A percentile compares a stretch with the other conserved stretches of the same genome.
Conservation (phyloP, 1,284 basidiomycete genomes). For the Malassezia yamatoensis region DNA sequence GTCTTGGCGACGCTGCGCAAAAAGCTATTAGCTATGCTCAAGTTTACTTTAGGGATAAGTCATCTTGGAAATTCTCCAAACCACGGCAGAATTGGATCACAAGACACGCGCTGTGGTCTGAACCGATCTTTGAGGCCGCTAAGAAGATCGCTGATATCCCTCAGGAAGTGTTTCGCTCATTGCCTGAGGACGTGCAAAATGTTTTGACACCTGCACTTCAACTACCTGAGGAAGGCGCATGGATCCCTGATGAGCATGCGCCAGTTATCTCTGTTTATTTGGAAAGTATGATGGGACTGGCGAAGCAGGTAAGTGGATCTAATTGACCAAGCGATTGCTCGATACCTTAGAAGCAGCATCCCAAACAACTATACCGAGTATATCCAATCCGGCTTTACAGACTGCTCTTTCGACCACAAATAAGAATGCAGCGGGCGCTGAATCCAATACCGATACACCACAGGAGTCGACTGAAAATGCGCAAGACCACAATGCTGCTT, state of each 20-base stretch:
- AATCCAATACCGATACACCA: not conserved
- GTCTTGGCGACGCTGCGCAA: slow-evolving; percentile 7
- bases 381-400: not conserved
- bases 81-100: slow-evolving; percentile 20
- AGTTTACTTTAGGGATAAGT: slow-evolving; percentile 7
- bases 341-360: not conserved
- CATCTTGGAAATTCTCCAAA: slow-evolving; percentile 22
- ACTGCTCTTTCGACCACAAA: not conserved
- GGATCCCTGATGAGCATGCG: slow-evolving; percentile 12
- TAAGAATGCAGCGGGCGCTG: not conserved
- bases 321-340: slow-evolving; percentile 5
- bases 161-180: not conserved
- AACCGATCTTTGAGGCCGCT: not conserved
- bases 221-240: slow-evolving; percentile 7
- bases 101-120: slow-evolving; percentile 16
- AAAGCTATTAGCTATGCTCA: slow-evolving; percentile 17
- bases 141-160: not conserved
- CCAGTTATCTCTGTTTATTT: slow-evolving; percentile 13
- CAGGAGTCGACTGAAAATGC: not conserved
- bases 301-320: not conserved
- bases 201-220: slow-evolving; percentile 3
- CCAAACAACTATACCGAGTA: not conserved
- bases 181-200: not conserved
- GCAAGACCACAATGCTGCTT: not conserved
- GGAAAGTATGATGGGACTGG: slow-evolving; percentile 11